phyloP scores from a whole-genome alignment of 768 basidiomycete genomes.

The Leucocoprinus leucothites region DNA sequence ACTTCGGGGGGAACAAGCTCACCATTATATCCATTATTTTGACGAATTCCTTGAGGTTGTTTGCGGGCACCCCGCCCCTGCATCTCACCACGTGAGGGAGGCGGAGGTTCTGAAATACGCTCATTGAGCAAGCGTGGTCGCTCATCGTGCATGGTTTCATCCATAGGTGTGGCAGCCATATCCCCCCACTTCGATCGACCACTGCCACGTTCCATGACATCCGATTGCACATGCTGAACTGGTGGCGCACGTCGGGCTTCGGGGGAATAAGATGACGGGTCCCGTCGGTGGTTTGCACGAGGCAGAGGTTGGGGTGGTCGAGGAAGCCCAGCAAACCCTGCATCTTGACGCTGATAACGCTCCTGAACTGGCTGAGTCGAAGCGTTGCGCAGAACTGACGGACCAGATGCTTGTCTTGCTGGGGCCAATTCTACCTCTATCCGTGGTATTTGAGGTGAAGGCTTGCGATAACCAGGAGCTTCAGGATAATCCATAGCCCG shows the following conservation, averaged over 20 bases:
- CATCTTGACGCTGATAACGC: slow-evolving; percentile 2
- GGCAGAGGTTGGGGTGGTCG: not conserved
- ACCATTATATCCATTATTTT: slow-evolving; percentile 9
- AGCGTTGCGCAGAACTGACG: not conserved
- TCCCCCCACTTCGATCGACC: not conserved
- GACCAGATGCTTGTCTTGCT: not conserved
- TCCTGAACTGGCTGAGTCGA: not conserved
- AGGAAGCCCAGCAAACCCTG: not conserved
- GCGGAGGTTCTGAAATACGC: not conserved
- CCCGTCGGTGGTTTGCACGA: slow-evolving; percentile 6
- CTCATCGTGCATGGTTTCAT: not conserved
- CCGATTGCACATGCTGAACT: not conserved
- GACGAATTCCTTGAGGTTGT: slow-evolving; percentile 2
- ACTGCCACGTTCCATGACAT: not conserved
- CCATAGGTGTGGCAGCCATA: not conserved
- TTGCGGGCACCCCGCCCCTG: not conserved
- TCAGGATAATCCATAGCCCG: not conserved
- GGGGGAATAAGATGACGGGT: not conserved
- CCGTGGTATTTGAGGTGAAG: not conserved
- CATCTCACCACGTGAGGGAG: not conserved
- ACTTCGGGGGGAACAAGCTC: slow-evolving; percentile 12
- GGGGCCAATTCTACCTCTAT: slow-evolving; percentile 1
- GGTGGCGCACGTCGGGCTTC: not conserved
- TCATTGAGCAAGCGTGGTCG: slow-evolving; percentile 9
- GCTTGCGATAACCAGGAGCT: not conserved